Evolutionary conservation across 1,139 yeast genomes (phyloP), one percentile per base, ranked within the genome.

Genomic region (Hanseniaspora sp.): DNA sequence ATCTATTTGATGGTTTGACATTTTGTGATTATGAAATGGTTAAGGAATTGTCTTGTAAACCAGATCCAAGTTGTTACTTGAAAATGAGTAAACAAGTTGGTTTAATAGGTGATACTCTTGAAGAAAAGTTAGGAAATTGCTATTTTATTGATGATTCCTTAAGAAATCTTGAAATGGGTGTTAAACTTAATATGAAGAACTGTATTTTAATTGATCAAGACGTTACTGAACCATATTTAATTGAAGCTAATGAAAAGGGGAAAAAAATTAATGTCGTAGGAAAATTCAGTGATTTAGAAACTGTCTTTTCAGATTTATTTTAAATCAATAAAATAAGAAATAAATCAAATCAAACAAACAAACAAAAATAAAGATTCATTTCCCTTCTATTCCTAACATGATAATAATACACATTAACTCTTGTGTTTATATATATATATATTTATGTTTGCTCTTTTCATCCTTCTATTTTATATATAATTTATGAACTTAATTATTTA

Each of bases 1-100:
- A 90, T 65, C 67, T 87, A 56, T 90, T 92, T 64, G 97, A 90
- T 60, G 98, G 98, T 1, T 76, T 92, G 61, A 87, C 96, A 0
- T 92, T 73, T 69, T 92, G 98, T 70, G 95, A 92, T 69, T 92
- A 92, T 65, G 67, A 77, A 8, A 67, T 72, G 59, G 59, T 60
- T 33, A 69, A 70, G 28, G 88, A 90, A 6, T 74, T 92, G 56
- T 69, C 83, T 35, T 90, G 97, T 70, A 92, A 92, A 70, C 98
- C 98, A 15, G 86, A 86, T 80, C 71, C 73, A 15, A 73, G 68
- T 59, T 71, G 80, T 64, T 76, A 80, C 60, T 74, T 74, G 39
- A 72, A 69, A 56, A 86, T 87, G 18, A 73, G 86, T 68, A 58
- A 64, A 12, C 76, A 79, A 56, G 83, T 95, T 40, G 84, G 85